Percentiles rank a stretch among this genome's conserved stretches.
phyloP scores from a whole-genome alignment of 768 basidiomycete species.

The Mycena albidolilacea region DNA sequence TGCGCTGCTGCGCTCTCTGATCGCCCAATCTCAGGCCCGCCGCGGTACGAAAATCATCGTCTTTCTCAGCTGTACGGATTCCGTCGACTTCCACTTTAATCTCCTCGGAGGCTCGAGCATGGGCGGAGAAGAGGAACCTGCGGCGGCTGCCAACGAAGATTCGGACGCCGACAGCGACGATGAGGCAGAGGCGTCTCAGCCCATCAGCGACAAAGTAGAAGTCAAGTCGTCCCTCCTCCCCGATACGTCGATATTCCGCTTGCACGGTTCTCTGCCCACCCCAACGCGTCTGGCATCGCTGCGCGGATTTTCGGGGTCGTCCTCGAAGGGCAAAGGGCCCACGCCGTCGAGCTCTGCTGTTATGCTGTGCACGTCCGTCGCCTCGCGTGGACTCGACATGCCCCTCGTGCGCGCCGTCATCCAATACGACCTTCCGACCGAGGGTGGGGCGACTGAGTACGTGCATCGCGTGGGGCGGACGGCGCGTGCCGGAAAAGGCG shows the following conservation, averaged over 20 bases:
- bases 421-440: conserved; percentile 98
- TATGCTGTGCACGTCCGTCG: conserved; percentile 95
- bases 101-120: conserved; percentile 82
- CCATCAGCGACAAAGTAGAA: conserved; percentile 63
- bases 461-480: conserved; percentile 98
- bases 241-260: conserved; percentile 83
- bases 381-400: conserved; percentile 97
- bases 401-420: conserved; percentile 95
- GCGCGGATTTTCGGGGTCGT: conserved; percentile 78
- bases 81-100: conserved; percentile 97
- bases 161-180: conserved; percentile 48
- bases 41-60: conserved; percentile 87
- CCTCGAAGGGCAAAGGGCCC: conserved; percentile 44
- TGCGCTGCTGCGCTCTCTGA: conserved; percentile 86
- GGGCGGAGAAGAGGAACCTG: conserved; percentile 55
- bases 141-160: conserved; percentile 46
- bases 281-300: conserved; percentile 85
- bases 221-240: conserved; percentile 85
- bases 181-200: conserved; percentile 45
- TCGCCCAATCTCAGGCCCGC: conserved; percentile 69
- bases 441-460: conserved; percentile 96
- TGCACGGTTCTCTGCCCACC: conserved; percentile 94
- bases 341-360: conserved; percentile 69
- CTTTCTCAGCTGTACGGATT: conserved; percentile 97
- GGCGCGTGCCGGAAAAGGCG: conserved; percentile 95